These are phyloP conservation scores for Botryotinia convoluta DNA, from an alignment of 2,329 filamentous ascomycete species.

Conservation along the genomic window DNA sequence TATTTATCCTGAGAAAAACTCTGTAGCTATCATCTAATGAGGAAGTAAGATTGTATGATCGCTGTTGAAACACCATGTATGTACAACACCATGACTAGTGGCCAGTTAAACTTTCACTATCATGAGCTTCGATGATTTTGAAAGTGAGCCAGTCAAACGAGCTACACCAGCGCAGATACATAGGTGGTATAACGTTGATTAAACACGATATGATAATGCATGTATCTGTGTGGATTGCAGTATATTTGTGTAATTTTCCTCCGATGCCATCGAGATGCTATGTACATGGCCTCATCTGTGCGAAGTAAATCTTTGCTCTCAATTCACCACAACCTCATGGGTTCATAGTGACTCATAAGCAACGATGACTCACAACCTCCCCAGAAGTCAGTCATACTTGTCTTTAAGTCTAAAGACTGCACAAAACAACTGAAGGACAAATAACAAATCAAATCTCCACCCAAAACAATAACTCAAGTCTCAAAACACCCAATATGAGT, in stretches of 20 bases:
- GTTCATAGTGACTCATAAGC: background rate
- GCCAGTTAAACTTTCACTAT: too few relatives aligned
- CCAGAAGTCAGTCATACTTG: background rate
- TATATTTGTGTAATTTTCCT: background rate
- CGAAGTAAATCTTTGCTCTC: background rate
- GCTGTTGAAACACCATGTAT: too few relatives aligned
- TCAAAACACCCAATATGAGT: background rate
- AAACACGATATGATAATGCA: background rate
- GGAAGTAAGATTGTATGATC: too few relatives aligned
- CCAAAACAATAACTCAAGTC: background rate
- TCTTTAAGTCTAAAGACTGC: background rate
- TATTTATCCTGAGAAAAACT: too few relatives aligned
- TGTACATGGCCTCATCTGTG: background rate
- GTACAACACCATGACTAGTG: too few relatives aligned
- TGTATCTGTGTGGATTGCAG: background rate
- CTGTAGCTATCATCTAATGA: too few relatives aligned
- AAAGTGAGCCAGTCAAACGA: background rate
- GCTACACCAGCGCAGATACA: background rate
- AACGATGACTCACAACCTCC: too few relatives aligned
- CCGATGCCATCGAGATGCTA: background rate
- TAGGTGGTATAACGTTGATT: background rate
- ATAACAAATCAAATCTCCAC: background rate
- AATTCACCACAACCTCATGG: too few relatives aligned
- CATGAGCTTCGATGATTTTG: too few relatives aligned
- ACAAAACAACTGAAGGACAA: background rate